Evolutionary conservation across 2,329 filamentous ascomycete genomes (phyloP), one percentile per base, ranked within the genome.

Genomic region (Penicillium sp.): DNA sequence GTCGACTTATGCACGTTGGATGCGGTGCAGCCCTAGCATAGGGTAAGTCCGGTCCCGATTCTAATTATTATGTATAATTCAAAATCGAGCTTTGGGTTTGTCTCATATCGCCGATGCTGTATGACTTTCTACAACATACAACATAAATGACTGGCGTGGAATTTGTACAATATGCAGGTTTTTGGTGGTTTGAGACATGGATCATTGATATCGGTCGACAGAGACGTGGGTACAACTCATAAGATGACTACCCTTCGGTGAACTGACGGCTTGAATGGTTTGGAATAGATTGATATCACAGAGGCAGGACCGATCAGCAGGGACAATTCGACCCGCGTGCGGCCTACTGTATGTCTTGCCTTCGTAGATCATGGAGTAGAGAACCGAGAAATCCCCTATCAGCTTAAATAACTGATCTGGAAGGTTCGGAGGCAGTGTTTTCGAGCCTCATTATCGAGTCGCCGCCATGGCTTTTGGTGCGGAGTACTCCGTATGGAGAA

Each of bases 1-100:
- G 47, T 43, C 36, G 18, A 42, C 1, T 32, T 32, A 41, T 41
- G 27, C 19, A 50, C 41, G 38, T 38, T n/a, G n/a, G n/a, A 53
- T 44, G 18, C 13, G 10, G 34, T 30, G 34, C 39, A 53, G 51
- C 51, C 51, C 39, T 53, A 53, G 39, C 36, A 39, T 43, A 38
- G 13, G 43, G 29, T 48, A 30, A 30, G 35, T 16, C 35, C 7
- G 50, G 44, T 26, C 29, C 38, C 7, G 23, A 18, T 14, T 40
- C 27, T 11, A 47, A 47, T 35, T 35, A 27, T 14, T 19, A 44
- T 44, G 27, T 19, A 45, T 11, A 6, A 39, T 53, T 53, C 46
- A 7, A 53, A 53, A 50, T 40, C 16, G 40, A 27, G 26, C 46
- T 38, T 38, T 32, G 26, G 41, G 13, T n/a, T n/a, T n/a, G n/a